phyloP scores from a whole-genome alignment of 1,284 basidiomycete species.

The Amylostereum areolatum region DNA sequence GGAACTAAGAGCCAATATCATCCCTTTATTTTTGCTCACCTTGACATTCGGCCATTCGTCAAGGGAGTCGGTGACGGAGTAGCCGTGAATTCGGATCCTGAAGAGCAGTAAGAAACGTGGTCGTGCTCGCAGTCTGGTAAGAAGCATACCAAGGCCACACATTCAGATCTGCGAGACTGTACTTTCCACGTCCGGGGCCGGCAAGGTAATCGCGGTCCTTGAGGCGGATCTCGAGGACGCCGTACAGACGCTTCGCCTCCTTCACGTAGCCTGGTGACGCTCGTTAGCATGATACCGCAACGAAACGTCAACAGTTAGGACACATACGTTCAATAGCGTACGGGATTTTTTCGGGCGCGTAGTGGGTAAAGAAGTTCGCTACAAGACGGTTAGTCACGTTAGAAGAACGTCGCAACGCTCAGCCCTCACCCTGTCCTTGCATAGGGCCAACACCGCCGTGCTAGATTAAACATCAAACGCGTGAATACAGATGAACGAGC shows the following conservation, averaged over 20 bases:
- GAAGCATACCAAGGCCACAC: conserved; percentile 42
- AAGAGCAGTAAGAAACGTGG: conserved; percentile 15
- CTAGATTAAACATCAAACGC: conserved; percentile 21
- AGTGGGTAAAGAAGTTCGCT: conserved; percentile 53
- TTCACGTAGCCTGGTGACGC: conserved; percentile 52
- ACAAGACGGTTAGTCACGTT: not conserved
- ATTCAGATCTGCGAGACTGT: conserved; percentile 64
- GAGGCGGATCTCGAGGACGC: conserved; percentile 70
- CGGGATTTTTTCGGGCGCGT: conserved; percentile 58
- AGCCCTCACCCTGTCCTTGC: conserved; percentile 54
- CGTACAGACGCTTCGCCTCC: conserved; percentile 74
- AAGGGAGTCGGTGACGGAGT: conserved; percentile 45
- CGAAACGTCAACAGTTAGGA: not conserved
- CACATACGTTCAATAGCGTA: conserved; percentile 54
- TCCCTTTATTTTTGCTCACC: conserved; percentile 11
- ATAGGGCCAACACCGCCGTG: conserved; percentile 72
- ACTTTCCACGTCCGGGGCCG: conserved; percentile 60
- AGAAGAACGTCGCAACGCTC: too few relatives aligned
- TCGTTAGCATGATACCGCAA: not conserved
- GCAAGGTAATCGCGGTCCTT: conserved; percentile 61
- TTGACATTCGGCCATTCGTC: conserved; percentile 27
- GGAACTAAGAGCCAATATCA: conserved; percentile 1
- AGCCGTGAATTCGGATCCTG: conserved; percentile 42
- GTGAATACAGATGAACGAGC: not conserved
- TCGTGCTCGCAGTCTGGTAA: not conserved